Evolutionary conservation across 176 grass and related monocot species (phyloP), one percentile per base, ranked within the genome.

Genomic region (Zoysia japonica): DNA sequence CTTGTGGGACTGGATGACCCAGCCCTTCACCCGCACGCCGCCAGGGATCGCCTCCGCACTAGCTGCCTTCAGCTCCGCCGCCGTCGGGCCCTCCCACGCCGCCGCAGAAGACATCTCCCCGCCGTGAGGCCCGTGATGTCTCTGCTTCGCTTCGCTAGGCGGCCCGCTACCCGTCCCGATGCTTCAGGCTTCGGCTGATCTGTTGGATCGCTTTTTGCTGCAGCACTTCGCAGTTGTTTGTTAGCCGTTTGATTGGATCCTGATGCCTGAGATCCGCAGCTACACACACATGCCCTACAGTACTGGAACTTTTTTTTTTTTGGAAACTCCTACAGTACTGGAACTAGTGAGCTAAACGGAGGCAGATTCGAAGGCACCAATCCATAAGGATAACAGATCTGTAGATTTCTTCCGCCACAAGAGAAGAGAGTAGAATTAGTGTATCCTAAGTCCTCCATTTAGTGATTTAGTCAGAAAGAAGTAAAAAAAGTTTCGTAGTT

Each of bases 1-100:
- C 41, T 93, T 95, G 86, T 65, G 72, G 61, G 96, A 89, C 78
- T 95, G 86, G 84, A 95, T 65, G 40, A 46, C 45, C 96, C 92
- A 99, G 9, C 92, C 92, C 70, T 91, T 93, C 42, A 95, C 51
- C 47, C 52, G 78, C 40, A 99, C 69, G 36, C 96, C 92, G 5
- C 72, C 76, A 9, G 86, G 76, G 12, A 95, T 91, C 41, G 28
- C 61, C 86, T 91, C 86, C 14, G 88, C 96, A 38, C 86, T 88
- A 3, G 84, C 92, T 72, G 90, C 84, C 72, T 86, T 92, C 49
- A 99, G 84, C 77, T 99, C 92, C 81, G 16, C 79, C 50, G 85
- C 86, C 78, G 87, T 55, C 47, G 92, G 90, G 55, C 96, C 90
- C 1, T 80, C 71, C 96, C 96, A 95, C 70, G 75, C 87, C 78